phyloP scores from a whole-genome alignment of 2,329 filamentous ascomycete genomes.

The Amylocarpus encephaloides region DNA sequence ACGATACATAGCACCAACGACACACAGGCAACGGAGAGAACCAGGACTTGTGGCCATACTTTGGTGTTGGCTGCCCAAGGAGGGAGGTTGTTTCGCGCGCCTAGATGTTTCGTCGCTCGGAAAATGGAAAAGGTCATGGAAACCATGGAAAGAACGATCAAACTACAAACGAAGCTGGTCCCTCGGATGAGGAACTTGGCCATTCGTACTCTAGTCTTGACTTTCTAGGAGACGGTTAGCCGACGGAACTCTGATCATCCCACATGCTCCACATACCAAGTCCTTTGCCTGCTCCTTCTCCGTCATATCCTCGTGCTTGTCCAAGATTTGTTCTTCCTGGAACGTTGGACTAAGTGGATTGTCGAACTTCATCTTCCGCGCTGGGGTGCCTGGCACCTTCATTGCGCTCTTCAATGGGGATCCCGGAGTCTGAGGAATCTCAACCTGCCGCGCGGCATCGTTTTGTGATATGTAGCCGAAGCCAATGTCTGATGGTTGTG shows the following conservation, averaged over 20 bases:
- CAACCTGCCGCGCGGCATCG: conserved; percentile 47
- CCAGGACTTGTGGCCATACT: conserved; percentile 82
- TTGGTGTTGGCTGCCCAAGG: conserved; percentile 77
- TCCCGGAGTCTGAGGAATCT: conserved; percentile 62
- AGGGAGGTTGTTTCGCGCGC: conserved; percentile 71
- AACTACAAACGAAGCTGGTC: conserved; percentile 93
- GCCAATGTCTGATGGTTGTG: conserved; percentile 78
- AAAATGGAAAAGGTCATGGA: conserved; percentile 87
- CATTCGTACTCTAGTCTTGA: conserved; percentile 84
- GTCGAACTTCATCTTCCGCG: conserved; percentile 58
- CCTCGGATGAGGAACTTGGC: conserved; percentile 93
- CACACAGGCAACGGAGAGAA: conserved; percentile 71
- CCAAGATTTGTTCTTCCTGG: conserved; percentile 75
- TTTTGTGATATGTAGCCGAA: conserved; percentile 78
- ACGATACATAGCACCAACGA: conserved; percentile 73
- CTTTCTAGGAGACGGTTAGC: conserved; percentile 59
- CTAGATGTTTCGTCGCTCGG: conserved; percentile 72
- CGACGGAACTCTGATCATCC: neutral
- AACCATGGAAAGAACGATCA: conserved; percentile 89
- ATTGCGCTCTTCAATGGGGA: conserved; percentile 86
- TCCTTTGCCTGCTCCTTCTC: conserved; percentile 85
- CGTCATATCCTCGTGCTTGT: conserved; percentile 74
- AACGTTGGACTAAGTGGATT: conserved; percentile 91
- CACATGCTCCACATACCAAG: conserved; percentile 55
- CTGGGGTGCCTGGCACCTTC: conserved; percentile 78